Base-by-base conservation (phyloP, 371 early-diverging fungal species). In the Syncephalastrum racemosum region DNA sequence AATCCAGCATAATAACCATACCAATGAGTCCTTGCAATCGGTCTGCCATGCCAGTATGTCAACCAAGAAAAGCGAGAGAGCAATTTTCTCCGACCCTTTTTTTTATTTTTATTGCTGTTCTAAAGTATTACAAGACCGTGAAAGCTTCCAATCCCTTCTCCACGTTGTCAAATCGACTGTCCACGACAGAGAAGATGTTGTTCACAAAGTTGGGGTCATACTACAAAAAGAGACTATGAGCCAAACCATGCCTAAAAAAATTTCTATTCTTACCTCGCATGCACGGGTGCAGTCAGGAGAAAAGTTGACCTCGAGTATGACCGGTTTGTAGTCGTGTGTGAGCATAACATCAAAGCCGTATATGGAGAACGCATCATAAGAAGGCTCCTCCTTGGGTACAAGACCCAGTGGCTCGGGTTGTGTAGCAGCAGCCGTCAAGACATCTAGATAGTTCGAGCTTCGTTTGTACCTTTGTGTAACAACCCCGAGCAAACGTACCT, bases 281-380 rank as follows among this genome's bases (percentile, higher is more conserved):
- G 82, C 81, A 19, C 81, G 67, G 1, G 78, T 78, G 36, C 82
- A 80, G 52, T 84, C 82, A 7, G 84, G 81, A 5, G 81, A 74
- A 58, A 79, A 80, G 58, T 84, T 80, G 54, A 78, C 74, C 58
- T 81, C 81, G 25, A 82, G 56, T 7, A 84, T 53, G 14, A 81
- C 62, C 12, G 84, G 84, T 46, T 81, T 71, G 36, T 73, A 77
- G 20, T 67, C 62, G 52, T 73, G 68, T 36, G 77, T 80, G 31
- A 84, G 56, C 80, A 82, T 79, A 12, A 84, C 66, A 60, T 84
- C 84, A 50, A 84, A 75, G 0, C 80, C 81, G 53, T 81, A 82
- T 23, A 82, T 58, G 44, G 77, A 70, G 60, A 82, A 84, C 0
- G 81, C 67, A 54, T 79, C 75, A 31, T 63, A 68, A 1, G 65